Conservation (phyloP, 805 yeast genomes). For the Kodamaea leandrae region DNA sequence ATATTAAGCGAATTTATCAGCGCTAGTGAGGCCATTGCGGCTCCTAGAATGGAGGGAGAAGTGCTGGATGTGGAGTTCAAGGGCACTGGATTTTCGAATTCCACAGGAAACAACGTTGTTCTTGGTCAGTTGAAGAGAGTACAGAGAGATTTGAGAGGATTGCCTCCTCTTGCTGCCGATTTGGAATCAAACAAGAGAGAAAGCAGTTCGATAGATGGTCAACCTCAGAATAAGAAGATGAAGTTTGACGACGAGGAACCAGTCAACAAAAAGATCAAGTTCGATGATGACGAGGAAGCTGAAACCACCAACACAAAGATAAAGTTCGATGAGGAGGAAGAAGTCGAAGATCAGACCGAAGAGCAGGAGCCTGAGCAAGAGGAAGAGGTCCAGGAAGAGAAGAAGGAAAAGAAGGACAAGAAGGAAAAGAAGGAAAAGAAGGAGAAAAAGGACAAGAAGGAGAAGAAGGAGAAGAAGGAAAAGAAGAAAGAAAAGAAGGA, state of each 20-base stretch:
- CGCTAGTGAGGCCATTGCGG: constrained; percentile 34
- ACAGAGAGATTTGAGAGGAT: constrained; percentile 75
- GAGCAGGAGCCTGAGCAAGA: constrained; percentile 6
- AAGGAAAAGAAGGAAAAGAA: constrained; percentile 15
- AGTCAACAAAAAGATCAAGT: constrained; percentile 28
- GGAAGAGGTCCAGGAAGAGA: constrained; percentile 15
- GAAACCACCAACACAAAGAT: constrained; percentile 17
- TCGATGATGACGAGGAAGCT: constrained; percentile 20
- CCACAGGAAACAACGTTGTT: constrained; percentile 37
- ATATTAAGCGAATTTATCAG: constrained; percentile 42
- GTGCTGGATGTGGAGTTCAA: constrained; percentile 23
- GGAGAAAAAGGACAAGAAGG: constrained; percentile 13
- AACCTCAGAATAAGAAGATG: constrained; percentile 22
- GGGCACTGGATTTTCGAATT: constrained; percentile 31
- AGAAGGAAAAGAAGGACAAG: constrained; percentile 10
- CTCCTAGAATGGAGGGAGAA: constrained; percentile 25
- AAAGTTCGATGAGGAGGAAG: constrained; percentile 11
- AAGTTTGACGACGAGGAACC: constrained; percentile 22
- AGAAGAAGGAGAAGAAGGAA: constrained; percentile 20
- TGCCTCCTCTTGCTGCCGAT: constrained; percentile 56
- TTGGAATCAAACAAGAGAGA: constrained; percentile 11
- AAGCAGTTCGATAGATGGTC: background rate
- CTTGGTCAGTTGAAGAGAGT: constrained; percentile 66
- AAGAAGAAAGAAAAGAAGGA: constrained; percentile 17
- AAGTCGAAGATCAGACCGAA: constrained; percentile 10